phyloP scores from a whole-genome alignment of 2,329 filamentous ascomycete genomes.

The Macrophomina pseudophaseolina region DNA sequence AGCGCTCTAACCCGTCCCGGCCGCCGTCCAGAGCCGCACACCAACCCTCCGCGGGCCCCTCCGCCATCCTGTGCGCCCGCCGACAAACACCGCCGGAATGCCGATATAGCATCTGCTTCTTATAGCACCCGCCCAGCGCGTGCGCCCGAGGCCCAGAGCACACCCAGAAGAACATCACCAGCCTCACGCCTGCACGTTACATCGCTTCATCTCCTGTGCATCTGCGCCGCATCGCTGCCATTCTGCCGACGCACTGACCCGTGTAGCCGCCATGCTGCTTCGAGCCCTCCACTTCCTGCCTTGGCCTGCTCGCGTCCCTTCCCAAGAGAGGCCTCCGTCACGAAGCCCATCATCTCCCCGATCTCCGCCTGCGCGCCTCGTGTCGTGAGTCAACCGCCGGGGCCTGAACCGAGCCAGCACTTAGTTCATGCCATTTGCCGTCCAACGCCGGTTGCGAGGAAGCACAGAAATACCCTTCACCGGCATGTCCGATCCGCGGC shows the following conservation, averaged over 20 bases:
- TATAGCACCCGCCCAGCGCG: background rate
- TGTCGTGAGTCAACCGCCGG: background rate
- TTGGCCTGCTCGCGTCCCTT: background rate
- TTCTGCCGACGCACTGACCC: background rate
- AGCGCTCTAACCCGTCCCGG: background rate
- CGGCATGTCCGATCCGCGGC: background rate
- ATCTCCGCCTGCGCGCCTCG: background rate
- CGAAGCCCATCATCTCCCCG: background rate
- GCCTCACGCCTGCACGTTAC: background rate
- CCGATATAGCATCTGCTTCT: background rate
- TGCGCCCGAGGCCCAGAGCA: too few relatives aligned
- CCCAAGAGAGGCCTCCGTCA: background rate
- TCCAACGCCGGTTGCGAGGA: background rate
- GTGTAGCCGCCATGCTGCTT: too few relatives aligned
- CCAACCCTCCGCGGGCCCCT: background rate
- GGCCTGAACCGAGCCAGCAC: background rate
- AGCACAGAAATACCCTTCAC: background rate
- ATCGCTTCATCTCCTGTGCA: background rate
- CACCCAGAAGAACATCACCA: background rate
- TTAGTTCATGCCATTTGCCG: background rate
- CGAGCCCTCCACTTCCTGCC: too few relatives aligned
- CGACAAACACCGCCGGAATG: background rate
- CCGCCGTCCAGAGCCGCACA: background rate
- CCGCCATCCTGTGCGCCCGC: background rate
- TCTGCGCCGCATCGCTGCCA: background rate